phyloP scores from a whole-genome alignment of 129 eudicot genomes.

The Lonicera japonica region DNA sequence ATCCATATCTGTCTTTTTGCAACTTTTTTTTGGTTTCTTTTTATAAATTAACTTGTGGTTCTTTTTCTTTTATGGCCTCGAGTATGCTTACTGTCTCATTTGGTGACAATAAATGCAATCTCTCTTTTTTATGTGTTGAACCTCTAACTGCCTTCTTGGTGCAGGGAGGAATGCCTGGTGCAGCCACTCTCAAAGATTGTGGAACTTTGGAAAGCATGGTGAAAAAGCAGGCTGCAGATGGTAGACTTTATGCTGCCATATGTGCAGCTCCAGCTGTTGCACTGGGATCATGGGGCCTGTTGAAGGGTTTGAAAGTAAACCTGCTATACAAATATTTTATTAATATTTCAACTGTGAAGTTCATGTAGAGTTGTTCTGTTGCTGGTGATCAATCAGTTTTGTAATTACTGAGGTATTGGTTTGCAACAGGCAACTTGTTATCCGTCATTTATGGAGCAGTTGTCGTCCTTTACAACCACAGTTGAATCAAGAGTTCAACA shows the following conservation, averaged over 20 bases:
- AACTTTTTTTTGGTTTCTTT: no score
- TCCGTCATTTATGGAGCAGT: constrained; percentile 87
- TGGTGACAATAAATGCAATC: no score
- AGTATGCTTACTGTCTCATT: no score
- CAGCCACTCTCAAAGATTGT: constrained; percentile 61
- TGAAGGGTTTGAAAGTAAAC: constrained; percentile 71
- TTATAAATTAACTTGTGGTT: no score
- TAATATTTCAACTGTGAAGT: background rate
- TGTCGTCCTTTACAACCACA: constrained; percentile 65
- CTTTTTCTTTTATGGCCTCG: no score
- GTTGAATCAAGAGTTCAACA: constrained; percentile 85
- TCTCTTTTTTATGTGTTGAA: background rate
- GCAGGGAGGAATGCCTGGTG: constrained; percentile 92
- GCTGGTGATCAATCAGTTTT: constrained; percentile 6
- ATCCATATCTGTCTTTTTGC: no score
- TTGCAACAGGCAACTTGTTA: constrained; percentile 81
- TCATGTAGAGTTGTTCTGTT: constrained; percentile 1
- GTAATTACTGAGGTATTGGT: background rate
- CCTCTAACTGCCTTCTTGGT: background rate
- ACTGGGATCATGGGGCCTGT: constrained; percentile 91
- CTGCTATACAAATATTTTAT: background rate
- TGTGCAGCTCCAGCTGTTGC: constrained; percentile 99
- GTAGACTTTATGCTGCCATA: constrained; percentile 78
- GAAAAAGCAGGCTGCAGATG: constrained; percentile 84
- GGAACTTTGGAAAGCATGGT: constrained; percentile 54